Percentiles rank a stretch among this genome's conserved stretches.
Conservation (phyloP, 306 rosid species). For the Sesbania bispinosa region DNA sequence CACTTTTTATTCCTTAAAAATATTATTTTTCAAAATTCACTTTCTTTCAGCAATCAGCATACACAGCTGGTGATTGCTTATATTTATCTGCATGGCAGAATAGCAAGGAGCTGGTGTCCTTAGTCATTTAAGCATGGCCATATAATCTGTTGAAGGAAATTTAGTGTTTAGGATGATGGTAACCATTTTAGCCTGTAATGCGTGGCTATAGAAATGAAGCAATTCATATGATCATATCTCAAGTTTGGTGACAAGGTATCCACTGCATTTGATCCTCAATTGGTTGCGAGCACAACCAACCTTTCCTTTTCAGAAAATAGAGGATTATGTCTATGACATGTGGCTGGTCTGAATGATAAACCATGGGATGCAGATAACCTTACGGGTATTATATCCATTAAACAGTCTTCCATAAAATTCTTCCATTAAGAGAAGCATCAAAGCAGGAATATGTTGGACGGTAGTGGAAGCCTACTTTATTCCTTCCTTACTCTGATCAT, state of each 20-base stretch:
- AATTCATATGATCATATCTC: neutral
- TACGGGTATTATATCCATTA: conserved; percentile 17
- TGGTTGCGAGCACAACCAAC: neutral
- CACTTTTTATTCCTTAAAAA: neutral
- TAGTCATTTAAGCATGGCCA: neutral
- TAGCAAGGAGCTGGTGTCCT: neutral
- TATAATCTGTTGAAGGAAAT: neutral
- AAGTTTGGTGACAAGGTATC: neutral
- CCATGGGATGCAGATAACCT: conserved; percentile 16
- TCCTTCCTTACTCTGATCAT: conserved; percentile 51
- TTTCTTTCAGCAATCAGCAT: neutral
- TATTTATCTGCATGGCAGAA: conserved; percentile 7
- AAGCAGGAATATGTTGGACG: conserved; percentile 39
- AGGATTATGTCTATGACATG: neutral
- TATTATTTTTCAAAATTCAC: neutral
- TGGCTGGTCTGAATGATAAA: conserved; percentile 7
- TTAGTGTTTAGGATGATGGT: neutral
- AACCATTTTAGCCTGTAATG: neutral
- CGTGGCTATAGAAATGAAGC: neutral
- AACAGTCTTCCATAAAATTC: conserved; percentile 1
- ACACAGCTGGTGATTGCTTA: neutral
- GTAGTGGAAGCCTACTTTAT: conserved; percentile 62
- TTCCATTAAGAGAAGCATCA: conserved; percentile 34
- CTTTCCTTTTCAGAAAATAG: conserved; percentile 9
- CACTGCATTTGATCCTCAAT: neutral